phyloP scores from a whole-genome alignment of 768 basidiomycete species.

The Tulasnella sp. region DNA sequence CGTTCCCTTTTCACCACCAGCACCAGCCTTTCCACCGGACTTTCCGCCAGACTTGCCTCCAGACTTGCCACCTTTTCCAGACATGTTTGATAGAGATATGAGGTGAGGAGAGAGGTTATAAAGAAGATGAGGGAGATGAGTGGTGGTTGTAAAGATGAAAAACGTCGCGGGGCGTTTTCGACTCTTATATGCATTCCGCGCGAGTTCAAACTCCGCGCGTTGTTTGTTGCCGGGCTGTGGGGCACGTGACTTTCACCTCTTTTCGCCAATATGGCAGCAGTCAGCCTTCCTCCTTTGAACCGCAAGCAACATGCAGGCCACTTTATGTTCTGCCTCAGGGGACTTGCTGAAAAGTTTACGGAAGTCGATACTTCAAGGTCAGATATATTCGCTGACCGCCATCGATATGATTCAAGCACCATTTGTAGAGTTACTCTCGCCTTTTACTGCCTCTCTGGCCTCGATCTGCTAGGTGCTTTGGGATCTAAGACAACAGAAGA shows the following conservation, averaged over 20 bases:
- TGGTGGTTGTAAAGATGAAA: not conserved
- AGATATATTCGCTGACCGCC: constrained; percentile 17
- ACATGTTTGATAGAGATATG: constrained; percentile 6
- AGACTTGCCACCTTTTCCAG: constrained; percentile 22
- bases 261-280: not conserved
- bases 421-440: constrained; percentile 57
- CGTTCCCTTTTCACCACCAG: constrained; percentile 29
- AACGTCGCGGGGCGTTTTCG: too few relatives aligned
- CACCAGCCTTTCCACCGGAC: constrained; percentile 36
- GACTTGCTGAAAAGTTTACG: constrained; percentile 55
- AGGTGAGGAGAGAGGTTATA: constrained; percentile 1
- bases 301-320: constrained; percentile 49
- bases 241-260: too few relatives aligned
- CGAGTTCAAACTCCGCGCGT: too few relatives aligned
- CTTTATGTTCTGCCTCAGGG: constrained; percentile 53
- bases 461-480: constrained; percentile 60
- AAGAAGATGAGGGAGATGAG: not conserved
- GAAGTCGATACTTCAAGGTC: constrained; percentile 66
- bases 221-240: too few relatives aligned
- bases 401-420: not conserved
- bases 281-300: constrained; percentile 24
- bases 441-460: constrained; percentile 77
- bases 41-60: constrained; percentile 24
- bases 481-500: constrained; percentile 31
- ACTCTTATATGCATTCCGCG: too few relatives aligned